Percentiles rank a stretch among this genome's conserved stretches.
Conservation (phyloP, 768 basidiomycete species). For the Daedaleopsis sinensis region DNA sequence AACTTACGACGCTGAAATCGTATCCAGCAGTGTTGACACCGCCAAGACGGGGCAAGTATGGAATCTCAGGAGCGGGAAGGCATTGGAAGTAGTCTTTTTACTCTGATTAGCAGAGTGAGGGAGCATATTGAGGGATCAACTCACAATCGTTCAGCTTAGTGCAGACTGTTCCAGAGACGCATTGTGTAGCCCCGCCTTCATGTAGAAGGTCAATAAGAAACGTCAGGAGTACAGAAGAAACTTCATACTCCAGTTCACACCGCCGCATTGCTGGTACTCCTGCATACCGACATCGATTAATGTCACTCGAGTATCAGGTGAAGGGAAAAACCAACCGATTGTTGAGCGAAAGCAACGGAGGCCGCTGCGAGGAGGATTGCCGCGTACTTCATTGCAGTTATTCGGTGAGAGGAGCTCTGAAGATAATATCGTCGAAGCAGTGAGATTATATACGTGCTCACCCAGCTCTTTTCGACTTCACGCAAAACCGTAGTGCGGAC, state of each 20-base stretch:
- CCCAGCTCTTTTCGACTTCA: neutral
- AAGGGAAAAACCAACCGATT: slow-evolving; percentile 16
- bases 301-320: neutral
- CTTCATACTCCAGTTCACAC: slow-evolving; percentile 30
- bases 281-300: neutral
- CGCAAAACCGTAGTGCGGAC: slow-evolving; percentile 8
- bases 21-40: slow-evolving; percentile 55
- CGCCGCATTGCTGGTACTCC: slow-evolving; percentile 34
- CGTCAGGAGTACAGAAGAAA: too few species aligned
- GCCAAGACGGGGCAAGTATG: slow-evolving; percentile 41
- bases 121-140: neutral
- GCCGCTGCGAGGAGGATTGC: slow-evolving; percentile 26
- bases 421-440: neutral
- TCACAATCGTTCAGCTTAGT: slow-evolving; percentile 30
- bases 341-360: slow-evolving; percentile 26
- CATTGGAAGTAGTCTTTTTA: slow-evolving; percentile 36
- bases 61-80: slow-evolving; percentile 25
- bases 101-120: too few species aligned
- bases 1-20: slow-evolving; percentile 46
- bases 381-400: slow-evolving; percentile 25
- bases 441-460: slow-evolving; percentile 8
- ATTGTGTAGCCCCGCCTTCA: slow-evolving; percentile 31
- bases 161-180: slow-evolving; percentile 33
- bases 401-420: slow-evolving; percentile 1
- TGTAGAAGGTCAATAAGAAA: neutral